Evolutionary conservation across 2,329 filamentous ascomycete species (phyloP), one percentile per base, ranked within the genome.

Genomic region (Colletotrichum gigasporum): DNA sequence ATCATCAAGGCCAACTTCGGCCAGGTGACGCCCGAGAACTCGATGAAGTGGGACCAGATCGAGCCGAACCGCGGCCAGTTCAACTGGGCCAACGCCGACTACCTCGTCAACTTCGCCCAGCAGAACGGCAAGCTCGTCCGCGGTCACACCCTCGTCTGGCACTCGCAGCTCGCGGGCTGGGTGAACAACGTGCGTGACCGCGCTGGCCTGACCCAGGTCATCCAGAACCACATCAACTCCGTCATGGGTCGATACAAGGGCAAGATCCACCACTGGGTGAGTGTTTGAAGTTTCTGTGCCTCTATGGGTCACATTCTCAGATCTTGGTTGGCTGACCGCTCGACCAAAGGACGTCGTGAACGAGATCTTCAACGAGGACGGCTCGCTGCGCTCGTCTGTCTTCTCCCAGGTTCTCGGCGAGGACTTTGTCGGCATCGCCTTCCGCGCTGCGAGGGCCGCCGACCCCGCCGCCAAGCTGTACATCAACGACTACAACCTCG

Each of bases 401-500:
- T 93, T 91, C 79, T 90, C 81, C 70, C 82, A 85, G 24, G 86
- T 92, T 2, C 83, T 93, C 4, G 90, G 90, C 44, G 89, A 92
- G 77, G 84, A 85, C 74, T 92, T 90, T 71, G 86, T 93, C 55
- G 80, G 81, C 20, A 90, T 91, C 70, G 90, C 90, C 34, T 93
- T 93, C 78, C 82, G 85, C 54, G 86, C 90, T 10, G 91, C 91
- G 18, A 84, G 86, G 53, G 81, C 82, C 8, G 90, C 88, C 12
- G 91, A 93, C 73, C 89, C 90, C 2, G 71, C 76, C 59, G 89
- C 88, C 3, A 90, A 90, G 77, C 82, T 93, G 37, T 94, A 91
- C 80, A 91, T 93, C 78, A 94, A 93, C 76, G 90, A 93, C 74
- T 87, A 84, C 77, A 91, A 91, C 79, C 83, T 91, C 54, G 90